Percentiles rank a stretch among this genome's conserved stretches.
phyloP scores from a whole-genome alignment of 2,329 filamentous ascomycete species.

The Cadophora sp. region DNA sequence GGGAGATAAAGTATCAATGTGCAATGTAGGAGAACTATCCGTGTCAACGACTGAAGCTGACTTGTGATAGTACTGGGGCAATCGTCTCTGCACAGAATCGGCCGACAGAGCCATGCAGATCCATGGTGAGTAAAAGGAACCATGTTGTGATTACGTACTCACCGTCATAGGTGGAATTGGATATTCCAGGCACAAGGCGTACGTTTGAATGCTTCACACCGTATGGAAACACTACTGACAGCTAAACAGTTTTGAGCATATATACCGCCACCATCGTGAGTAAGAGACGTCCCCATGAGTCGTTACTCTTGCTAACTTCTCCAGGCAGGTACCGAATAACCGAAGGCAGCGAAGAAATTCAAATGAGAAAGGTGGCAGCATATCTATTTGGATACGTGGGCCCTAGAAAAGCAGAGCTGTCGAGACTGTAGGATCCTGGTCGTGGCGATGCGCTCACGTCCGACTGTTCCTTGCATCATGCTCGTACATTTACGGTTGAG shows the following conservation, averaged over 20 bases:
- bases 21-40: conserved; percentile 69
- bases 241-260: conserved; percentile 66
- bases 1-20: conserved; percentile 69
- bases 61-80: conserved; percentile 59
- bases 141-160: conserved; percentile 27
- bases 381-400: conserved; percentile 59
- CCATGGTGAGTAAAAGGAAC: conserved; percentile 42
- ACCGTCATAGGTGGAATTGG: conserved; percentile 34
- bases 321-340: conserved; percentile 63
- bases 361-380: conserved; percentile 69
- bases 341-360: conserved; percentile 69
- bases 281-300: not conserved
- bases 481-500: no score
- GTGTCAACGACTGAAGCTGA: conserved; percentile 87
- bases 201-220: conserved; percentile 8
- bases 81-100: conserved; percentile 63
- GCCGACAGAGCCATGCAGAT: conserved; percentile 66
- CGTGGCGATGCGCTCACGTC: not conserved
- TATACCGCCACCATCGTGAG: conserved; percentile 66
- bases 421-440: conserved; percentile 28
- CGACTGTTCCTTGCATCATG: no score
- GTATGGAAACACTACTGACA: not conserved
- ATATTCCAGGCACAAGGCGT: conserved; percentile 39
- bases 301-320: not conserved
- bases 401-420: conserved; percentile 46